Conservation (phyloP, 139 green algal species). For the Tetraselmis striata region DNA sequence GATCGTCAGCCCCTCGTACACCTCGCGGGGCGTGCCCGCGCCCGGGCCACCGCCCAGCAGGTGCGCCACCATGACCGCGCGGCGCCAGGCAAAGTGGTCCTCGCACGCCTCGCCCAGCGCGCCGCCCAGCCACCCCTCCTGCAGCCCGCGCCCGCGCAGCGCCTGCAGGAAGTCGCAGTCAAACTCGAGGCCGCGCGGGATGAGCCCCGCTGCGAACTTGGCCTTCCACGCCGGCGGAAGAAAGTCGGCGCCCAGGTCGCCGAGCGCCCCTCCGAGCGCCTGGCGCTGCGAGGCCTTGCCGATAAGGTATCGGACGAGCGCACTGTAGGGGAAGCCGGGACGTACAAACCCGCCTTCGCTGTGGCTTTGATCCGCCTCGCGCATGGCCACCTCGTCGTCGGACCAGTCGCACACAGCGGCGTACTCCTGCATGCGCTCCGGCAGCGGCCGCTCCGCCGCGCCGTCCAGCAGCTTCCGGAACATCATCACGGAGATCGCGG, state of each 20-base stretch:
- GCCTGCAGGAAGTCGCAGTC: neutral
- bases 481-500: neutral
- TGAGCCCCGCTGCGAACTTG: neutral
- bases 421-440: neutral
- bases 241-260: neutral
- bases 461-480: neutral
- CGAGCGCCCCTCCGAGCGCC: neutral
- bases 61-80: neutral
- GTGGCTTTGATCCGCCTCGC: neutral
- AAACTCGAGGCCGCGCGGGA: neutral
- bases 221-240: neutral
- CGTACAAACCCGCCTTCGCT: neutral
- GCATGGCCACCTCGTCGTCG: neutral
- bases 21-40: no score
- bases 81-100: neutral
- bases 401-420: neutral
- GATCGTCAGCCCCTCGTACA: neutral
- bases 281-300: neutral
- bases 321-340: neutral
- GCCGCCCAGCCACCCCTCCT: neutral
- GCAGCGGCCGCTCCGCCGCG: neutral
- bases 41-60: neutral
- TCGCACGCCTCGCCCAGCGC: neutral
- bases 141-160: neutral
- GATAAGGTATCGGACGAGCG: neutral